phyloP scores from a whole-genome alignment of 352 stramenopile genomes.

The Phytopythium aichiense region DNA sequence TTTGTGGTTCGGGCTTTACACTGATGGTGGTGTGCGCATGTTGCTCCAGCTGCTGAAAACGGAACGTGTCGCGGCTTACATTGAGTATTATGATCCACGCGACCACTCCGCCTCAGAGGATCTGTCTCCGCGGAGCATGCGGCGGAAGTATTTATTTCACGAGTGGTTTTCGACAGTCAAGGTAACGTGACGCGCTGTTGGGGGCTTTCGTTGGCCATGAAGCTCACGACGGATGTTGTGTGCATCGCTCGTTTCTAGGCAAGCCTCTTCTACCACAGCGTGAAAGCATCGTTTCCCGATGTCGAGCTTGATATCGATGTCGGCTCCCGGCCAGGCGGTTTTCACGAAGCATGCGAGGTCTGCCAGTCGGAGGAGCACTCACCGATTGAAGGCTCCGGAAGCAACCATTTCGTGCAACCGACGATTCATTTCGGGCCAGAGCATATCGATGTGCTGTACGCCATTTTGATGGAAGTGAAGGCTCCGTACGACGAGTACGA shows the following conservation, averaged over 20 bases:
- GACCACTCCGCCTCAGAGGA: slow-evolving; percentile 2
- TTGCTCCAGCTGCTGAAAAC: slow-evolving; percentile 50
- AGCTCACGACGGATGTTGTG: not conserved
- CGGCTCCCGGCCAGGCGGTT: slow-evolving; percentile 25
- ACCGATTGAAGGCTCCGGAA: not conserved
- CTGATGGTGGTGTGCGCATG: not conserved
- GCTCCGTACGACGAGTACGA: slow-evolving; percentile 86
- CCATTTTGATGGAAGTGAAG: slow-evolving; percentile 84
- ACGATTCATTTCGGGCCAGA: slow-evolving; percentile 68
- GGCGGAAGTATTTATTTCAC: slow-evolving; percentile 79
- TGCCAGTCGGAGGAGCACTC: slow-evolving; percentile 14
- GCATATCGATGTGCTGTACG: slow-evolving; percentile 83
- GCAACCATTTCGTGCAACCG: slow-evolving; percentile 23
- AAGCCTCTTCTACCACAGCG: slow-evolving; percentile 73
- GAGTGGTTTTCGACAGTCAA: slow-evolving; percentile 79
- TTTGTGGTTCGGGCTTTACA: not conserved
- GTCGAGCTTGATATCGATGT: slow-evolving; percentile 75
- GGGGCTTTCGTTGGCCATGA: not conserved
- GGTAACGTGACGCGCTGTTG: slow-evolving; percentile 18
- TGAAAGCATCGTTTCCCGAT: slow-evolving; percentile 74
- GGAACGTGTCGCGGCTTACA: slow-evolving; percentile 63
- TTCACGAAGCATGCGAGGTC: slow-evolving; percentile 29
- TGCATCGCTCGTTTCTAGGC: slow-evolving; percentile 19
- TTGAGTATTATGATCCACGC: slow-evolving; percentile 48
- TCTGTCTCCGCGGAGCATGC: slow-evolving; percentile 7